phyloP scores from a whole-genome alignment of 2,329 filamentous ascomycete species.

The Clathrospora elynae region DNA sequence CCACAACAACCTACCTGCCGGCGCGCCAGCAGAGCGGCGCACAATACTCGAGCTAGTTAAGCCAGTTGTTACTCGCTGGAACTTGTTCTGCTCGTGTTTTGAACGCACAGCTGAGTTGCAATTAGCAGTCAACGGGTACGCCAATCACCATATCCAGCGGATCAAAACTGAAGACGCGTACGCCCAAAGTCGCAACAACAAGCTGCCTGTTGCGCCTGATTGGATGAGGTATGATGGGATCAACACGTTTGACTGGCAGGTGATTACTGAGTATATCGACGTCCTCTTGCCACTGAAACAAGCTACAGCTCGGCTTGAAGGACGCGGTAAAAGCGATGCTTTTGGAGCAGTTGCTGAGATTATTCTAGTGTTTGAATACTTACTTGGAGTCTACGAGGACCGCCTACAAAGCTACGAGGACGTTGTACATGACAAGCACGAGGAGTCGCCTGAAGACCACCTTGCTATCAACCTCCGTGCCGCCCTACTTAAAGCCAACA shows the following conservation, averaged over 20 bases:
- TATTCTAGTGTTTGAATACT: slow-evolving; percentile 7
- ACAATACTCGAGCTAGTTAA: slow-evolving; percentile 2
- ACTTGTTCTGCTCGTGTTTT: background rate
- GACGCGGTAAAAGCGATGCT: background rate
- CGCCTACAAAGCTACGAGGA: background rate
- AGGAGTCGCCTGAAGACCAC: slow-evolving; percentile 2
- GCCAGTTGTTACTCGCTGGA: no score
- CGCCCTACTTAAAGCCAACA: background rate
- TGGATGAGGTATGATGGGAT: slow-evolving; percentile 5
- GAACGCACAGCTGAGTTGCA: slow-evolving; percentile 1
- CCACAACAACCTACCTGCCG: no score
- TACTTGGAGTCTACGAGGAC: background rate
- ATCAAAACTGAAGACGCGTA: background rate
- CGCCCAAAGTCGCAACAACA: background rate
- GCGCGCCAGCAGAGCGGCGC: background rate
- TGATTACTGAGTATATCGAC: slow-evolving; percentile 5
- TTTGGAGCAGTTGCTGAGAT: slow-evolving; percentile 2
- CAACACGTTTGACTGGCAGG: slow-evolving; percentile 2
- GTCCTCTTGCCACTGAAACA: background rate
- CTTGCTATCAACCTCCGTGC: slow-evolving; percentile 6
- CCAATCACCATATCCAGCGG: slow-evolving; percentile 1
- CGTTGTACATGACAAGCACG: background rate
- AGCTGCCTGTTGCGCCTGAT: background rate
- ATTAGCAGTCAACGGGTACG: slow-evolving; percentile 1
- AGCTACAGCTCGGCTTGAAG: background rate